Conservation (phyloP, 306 rosid species). For the Begonia peltatifolia region DNA sequence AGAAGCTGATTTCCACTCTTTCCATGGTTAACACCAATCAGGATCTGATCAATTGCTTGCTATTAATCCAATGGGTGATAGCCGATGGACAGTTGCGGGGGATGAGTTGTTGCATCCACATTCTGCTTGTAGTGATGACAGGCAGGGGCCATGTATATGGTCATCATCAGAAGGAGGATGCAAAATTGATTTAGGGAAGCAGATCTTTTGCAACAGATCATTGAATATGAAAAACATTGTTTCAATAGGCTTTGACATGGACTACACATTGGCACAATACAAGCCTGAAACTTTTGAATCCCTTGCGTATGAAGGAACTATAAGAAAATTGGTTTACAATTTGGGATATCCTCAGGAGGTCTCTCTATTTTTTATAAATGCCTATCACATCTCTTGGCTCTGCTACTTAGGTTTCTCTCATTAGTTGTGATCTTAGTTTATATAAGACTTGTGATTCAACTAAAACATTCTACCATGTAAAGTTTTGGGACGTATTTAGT, state of each 20-base stretch:
- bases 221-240: conserved; percentile 85
- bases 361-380: conserved; percentile 11
- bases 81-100: conserved; percentile 19
- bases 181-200: conserved; percentile 54
- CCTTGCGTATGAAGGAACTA: conserved; percentile 91
- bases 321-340: conserved; percentile 69
- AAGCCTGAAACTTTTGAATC: conserved; percentile 93
- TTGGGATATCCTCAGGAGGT: conserved; percentile 87
- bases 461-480: not conserved
- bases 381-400: too few species aligned
- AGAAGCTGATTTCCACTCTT: conserved; percentile 4
- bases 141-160: conserved; percentile 44
- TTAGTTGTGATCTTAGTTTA: too few species aligned
- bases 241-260: conserved; percentile 98
- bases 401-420: too few species aligned
- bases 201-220: conserved; percentile 87
- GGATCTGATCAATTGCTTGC: conserved; percentile 35
- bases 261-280: conserved; percentile 94
- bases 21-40: conserved; percentile 14
- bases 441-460: too few species aligned
- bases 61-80: conserved; percentile 38
- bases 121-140: conserved; percentile 12
- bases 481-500: conserved; percentile 1
- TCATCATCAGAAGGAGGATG: conserved; percentile 46
- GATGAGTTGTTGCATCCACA: conserved; percentile 15